Base-by-base conservation (phyloP, 148 eudicot genomes). In the Beta vulgaris region DNA sequence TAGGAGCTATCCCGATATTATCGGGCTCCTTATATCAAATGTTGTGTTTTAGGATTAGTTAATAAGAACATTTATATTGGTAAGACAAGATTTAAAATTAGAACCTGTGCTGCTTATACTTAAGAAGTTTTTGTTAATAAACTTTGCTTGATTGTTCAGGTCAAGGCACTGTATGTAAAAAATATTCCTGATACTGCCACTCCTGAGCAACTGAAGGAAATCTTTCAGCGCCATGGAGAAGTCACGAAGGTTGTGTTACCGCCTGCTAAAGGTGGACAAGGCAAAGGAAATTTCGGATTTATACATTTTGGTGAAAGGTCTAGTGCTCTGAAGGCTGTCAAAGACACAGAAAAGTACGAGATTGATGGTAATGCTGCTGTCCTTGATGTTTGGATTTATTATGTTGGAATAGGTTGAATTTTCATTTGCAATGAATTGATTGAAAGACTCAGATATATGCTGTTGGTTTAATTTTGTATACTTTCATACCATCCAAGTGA, bases 81-180 rank as follows among this genome's bases (percentile, higher is more conserved):
- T 51, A 51, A n/a, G 7, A 21, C n/a, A 51, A 51, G 57, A 72
- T 72, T 40, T 61, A 32, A 61, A 43, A 4, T 32, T 21, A 11
- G 26, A 34, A 11, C 19, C 18, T 26, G 42, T 69, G 40, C n/a
- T 4, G 31, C 34, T 42, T 25, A 58, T 48, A 18, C n/a, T 64
- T 53, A 9, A 40, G 8, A 18, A 6, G 18, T 4, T 48, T 25
- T 26, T 35, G 31, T 34, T 58, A 34, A 72, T 12, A 7, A n/a
- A n/a, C 6, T 79, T 65, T 67, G 42, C 75, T 79, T 74, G 64
- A 55, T 68, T 74, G 68, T 72, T 77, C 88, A 95, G 98, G 98
- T 95, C 19, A 95, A 95, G 85, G 98, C 97, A 73, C 93, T 95
- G 28, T 95, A 95, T 86, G 92, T 95, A 78, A 95, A 95, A 84